Conservation (phyloP, 345 rosid genomes). For the Acer yangbiense region DNA sequence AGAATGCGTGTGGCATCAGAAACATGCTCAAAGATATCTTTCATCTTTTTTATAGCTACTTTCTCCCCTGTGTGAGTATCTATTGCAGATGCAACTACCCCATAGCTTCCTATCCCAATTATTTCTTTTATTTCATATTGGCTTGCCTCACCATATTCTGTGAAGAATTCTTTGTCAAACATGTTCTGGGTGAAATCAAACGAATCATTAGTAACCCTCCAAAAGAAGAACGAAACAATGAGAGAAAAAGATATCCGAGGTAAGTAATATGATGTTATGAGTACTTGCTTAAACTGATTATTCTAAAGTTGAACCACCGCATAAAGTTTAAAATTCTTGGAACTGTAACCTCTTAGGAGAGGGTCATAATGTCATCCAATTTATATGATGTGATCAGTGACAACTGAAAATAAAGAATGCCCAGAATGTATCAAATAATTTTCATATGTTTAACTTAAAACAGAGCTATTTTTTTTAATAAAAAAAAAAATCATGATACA, state of each 20-base stretch:
- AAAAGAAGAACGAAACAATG: not conserved
- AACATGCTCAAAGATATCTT: conserved; percentile 86
- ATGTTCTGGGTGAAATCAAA: conserved; percentile 37
- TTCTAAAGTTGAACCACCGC: not conserved
- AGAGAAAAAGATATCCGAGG: not conserved
- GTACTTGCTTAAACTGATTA: not conserved
- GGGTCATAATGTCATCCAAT: too few relatives aligned
- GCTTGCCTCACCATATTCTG: conserved; percentile 96
- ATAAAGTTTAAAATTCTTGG: too few relatives aligned
- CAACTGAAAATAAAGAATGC: not conserved
- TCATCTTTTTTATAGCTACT: conserved; percentile 97
- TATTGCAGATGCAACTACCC: conserved; percentile 91
- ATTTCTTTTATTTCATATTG: conserved; percentile 94
- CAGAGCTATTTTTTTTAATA: too few relatives aligned
- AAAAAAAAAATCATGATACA: too few relatives aligned
- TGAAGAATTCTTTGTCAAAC: conserved; percentile 90
- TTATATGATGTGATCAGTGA: too few relatives aligned
- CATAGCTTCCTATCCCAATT: conserved; percentile 96
- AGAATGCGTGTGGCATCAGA: conserved; percentile 91
- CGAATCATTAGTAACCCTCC: not conserved
- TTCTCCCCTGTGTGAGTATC: conserved; percentile 92
- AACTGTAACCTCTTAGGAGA: too few relatives aligned
- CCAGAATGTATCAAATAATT: not conserved
- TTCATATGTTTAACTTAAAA: too few relatives aligned
- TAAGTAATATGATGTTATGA: not conserved